Conservation (phyloP, 805 yeast genomes). For the Wickerhamomyces ciferrii region DNA sequence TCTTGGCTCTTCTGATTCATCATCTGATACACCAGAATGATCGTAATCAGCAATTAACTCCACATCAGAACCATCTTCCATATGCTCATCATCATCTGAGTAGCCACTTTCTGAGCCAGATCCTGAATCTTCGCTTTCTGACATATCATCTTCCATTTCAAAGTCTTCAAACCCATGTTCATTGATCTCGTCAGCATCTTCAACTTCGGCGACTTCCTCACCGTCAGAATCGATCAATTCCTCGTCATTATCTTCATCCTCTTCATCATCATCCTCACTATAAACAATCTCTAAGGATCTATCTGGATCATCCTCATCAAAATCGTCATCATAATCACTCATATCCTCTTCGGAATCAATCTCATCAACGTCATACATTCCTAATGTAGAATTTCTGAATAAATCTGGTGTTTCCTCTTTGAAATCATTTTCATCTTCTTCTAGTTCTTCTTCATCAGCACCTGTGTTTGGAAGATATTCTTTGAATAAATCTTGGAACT, state of each 20-base stretch:
- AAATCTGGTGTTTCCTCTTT: constrained; percentile 74
- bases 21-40: constrained; percentile 1
- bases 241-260: constrained; percentile 26
- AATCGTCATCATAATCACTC: constrained; percentile 45
- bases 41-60: constrained; percentile 5
- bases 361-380: constrained; percentile 87
- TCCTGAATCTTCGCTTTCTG: constrained; percentile 8
- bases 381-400: constrained; percentile 83
- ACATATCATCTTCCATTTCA: constrained; percentile 1
- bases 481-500: constrained; percentile 53
- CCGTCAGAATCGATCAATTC: constrained; percentile 23
- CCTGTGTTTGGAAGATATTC: constrained; percentile 29
- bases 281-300: constrained; percentile 24
- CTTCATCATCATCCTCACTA: constrained; percentile 29
- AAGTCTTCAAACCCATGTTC: constrained; percentile 8
- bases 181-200: constrained; percentile 11
- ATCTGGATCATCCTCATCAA: constrained; percentile 33
- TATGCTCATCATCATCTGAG: constrained; percentile 10
- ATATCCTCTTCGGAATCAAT: constrained; percentile 58
- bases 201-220: constrained; percentile 24
- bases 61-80: constrained; percentile 18
- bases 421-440: constrained; percentile 51
- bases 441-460: constrained; percentile 53
- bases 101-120: constrained; percentile 9
- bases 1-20: constrained; percentile 15